Conservation (phyloP, 257 asterid species). For the Solanum sejunctum region DNA sequence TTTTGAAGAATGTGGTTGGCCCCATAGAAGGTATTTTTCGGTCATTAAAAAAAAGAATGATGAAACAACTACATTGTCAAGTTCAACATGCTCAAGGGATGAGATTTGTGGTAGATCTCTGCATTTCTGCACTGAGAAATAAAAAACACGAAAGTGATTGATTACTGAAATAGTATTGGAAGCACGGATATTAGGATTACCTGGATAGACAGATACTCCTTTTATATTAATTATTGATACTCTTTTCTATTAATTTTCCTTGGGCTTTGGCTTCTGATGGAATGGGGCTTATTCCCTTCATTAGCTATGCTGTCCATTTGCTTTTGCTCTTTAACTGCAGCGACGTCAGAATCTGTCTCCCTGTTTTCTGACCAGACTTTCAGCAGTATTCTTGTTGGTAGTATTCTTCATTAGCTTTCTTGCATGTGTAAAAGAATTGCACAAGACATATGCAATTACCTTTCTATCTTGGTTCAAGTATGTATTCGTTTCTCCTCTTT, state of each 20-base stretch:
- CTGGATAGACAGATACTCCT: neutral
- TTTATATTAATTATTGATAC: neutral
- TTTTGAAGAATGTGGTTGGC: neutral
- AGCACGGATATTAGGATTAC: neutral
- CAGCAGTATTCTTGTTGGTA: neutral
- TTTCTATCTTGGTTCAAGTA: neutral
- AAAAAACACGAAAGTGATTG: neutral
- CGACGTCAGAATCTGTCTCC: neutral
- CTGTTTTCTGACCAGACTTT: neutral
- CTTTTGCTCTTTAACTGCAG: neutral
- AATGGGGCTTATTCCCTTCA: neutral
- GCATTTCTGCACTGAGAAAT: neutral
- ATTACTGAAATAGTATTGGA: neutral
- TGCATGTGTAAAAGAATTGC: neutral
- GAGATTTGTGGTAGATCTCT: neutral
- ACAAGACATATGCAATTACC: neutral
- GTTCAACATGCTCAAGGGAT: neutral
- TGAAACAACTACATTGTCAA: neutral
- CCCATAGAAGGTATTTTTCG: neutral
- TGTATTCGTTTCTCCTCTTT: neutral
- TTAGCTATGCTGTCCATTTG: neutral
- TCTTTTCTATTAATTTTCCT: neutral
- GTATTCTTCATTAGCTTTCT: neutral
- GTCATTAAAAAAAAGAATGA: neutral
- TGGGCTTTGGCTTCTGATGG: neutral